Evolutionary conservation across 2,329 filamentous ascomycete genomes (phyloP), one percentile per base, ranked within the genome.

Genomic region (Calonectria hawksworthii): DNA sequence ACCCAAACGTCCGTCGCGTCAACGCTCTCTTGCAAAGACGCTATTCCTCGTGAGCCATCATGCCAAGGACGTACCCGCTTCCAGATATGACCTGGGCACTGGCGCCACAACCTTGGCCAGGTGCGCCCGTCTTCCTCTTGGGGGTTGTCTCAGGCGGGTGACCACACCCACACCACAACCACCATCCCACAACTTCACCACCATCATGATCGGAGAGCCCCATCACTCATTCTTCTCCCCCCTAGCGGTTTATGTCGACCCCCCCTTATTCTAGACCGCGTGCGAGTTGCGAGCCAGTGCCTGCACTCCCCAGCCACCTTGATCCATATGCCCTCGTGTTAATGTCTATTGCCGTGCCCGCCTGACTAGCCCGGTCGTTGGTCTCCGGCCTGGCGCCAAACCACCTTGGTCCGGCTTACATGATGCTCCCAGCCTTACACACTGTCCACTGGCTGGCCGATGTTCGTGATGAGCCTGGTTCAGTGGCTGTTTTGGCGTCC

Each of bases 131-230:
- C 70, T 73, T 77, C 73, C 74, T 70, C 78, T 74, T 79, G 72
- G 77, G 56, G 74, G 56, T 63, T 81, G 78, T 81, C 79, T 81
- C 77, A 81, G 76, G 75, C 77, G 78, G 78, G 74, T 81, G 79
- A 80, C 80, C 52, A 61, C 68, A 70, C 68, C 44, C 79, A 80
- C 79, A 76, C 75, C 64, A 78, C 75, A 71, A 73, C 78, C 70
- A 75, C 73, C 71, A 70, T 64, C 56, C 56, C 69, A 77, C 52
- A 54, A 44, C 61, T 66, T 68, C 63, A 74, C 72, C 67, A 73
- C 77, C 78, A 76, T 74, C 68, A 72, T 77, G 56, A 75, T 77
- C 75, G 65, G 74, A n/a, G 59, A 69, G 56, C 56, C 68, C 68
- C 67, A 73, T 80, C 74, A 68, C 72, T 75, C 64, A 80, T 77